Evolutionary conservation across 306 rosid species (phyloP).

Genomic region (Gastrolobium villosum): DNA sequence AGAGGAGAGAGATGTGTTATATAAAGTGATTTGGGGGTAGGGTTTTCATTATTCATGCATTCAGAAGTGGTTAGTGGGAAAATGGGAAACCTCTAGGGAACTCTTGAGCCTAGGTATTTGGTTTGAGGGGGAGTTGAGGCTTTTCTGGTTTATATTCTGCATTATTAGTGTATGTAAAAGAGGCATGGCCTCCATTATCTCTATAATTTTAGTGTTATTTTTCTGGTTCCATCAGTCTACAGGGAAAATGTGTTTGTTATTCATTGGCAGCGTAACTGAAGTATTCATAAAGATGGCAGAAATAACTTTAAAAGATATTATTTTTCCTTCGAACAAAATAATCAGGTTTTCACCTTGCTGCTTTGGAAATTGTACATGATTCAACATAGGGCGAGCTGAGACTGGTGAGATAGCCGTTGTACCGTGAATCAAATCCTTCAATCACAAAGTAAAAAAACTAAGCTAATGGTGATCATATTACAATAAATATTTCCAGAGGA

Average conservation of each 20-base stretch:
- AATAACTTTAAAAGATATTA: neutral
- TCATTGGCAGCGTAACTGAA: neutral
- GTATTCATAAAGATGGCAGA: neutral
- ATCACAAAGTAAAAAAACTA: constrained; percentile 43
- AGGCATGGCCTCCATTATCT: no score
- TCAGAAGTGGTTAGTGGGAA: no score
- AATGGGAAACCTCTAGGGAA: no score
- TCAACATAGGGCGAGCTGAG: constrained; percentile 70
- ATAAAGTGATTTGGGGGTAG: no score
- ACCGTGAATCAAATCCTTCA: constrained; percentile 84
- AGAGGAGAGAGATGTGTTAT: no score
- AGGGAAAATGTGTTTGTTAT: neutral
- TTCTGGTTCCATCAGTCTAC: no score
- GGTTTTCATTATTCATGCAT: no score
- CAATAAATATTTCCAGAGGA: neutral
- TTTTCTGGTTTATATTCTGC: no score
- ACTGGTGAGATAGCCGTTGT: constrained; percentile 62
- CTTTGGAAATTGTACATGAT: constrained; percentile 76
- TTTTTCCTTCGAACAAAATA: constrained; percentile 21
- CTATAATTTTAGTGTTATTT: no score
- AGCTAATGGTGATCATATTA: constrained; percentile 40
- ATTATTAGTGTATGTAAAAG: no score
- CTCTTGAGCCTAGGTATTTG: no score
- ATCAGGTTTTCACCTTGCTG: constrained; percentile 69
- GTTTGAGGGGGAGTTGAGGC: no score